Conservation (phyloP, 2,329 filamentous ascomycete species). For the Neonectria sp. region DNA sequence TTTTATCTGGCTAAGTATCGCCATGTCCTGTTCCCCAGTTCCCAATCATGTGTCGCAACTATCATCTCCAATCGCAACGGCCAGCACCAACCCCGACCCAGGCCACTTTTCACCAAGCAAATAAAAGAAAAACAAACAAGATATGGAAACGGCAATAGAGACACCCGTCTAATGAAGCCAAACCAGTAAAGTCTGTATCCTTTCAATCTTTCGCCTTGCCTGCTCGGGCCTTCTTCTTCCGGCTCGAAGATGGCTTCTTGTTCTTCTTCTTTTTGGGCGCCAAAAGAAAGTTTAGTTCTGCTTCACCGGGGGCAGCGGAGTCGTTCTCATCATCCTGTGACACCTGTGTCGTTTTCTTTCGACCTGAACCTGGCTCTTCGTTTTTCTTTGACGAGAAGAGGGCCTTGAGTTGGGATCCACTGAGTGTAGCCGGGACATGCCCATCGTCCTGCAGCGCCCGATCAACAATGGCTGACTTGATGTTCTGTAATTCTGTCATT, state of each 20-base stretch:
- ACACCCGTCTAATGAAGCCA: not conserved
- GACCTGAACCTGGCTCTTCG: not conserved
- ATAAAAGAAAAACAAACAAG: not conserved
- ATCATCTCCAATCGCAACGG: not conserved
- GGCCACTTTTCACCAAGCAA: not conserved
- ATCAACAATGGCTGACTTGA: slow-evolving; percentile 66
- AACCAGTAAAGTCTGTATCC: not conserved
- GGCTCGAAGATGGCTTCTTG: not conserved
- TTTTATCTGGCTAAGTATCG: too few relatives aligned
- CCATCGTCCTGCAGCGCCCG: slow-evolving; percentile 50
- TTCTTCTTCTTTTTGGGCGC: not conserved
- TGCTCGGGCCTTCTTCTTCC: not conserved
- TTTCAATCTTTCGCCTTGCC: not conserved
- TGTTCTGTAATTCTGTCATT: slow-evolving; percentile 68
- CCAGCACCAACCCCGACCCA: not conserved
- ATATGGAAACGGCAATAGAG: not conserved
- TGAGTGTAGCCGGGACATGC: slow-evolving; percentile 14
- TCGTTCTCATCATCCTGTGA: not conserved
- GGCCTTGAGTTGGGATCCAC: not conserved
- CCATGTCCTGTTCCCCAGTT: too few relatives aligned
- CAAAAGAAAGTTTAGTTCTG: not conserved
- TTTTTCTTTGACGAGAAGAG: slow-evolving; percentile 23
- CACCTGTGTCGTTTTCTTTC: not conserved
- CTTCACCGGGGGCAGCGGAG: not conserved
- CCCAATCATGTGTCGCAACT: not conserved